Evolutionary conservation across 805 yeast species (phyloP).

Genomic region (Wickerhamomyces chaumierensis): DNA sequence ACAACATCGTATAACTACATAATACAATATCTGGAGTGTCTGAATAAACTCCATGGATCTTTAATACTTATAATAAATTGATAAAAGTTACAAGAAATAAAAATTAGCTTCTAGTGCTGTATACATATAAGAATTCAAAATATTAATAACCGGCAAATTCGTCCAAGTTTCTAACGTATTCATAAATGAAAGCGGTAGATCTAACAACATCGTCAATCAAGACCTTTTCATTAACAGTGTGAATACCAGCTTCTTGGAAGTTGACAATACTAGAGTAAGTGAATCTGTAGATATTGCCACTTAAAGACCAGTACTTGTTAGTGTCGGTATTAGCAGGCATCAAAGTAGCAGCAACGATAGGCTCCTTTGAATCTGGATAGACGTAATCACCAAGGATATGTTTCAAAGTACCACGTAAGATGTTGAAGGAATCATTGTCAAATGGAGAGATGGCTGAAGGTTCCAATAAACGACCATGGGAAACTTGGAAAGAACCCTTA

Average conservation of each 20-base stretch:
- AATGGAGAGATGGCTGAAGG: constrained; percentile 45
- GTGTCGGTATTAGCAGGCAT: constrained; percentile 71
- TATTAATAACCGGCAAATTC: constrained; percentile 1
- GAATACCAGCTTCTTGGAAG: constrained; percentile 26
- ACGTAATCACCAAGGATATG: constrained; percentile 44
- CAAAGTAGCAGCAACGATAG: constrained; percentile 40
- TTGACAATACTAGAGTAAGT: background rate
- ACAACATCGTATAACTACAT: too few species aligned
- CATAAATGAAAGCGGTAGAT: constrained; percentile 37
- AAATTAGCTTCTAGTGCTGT: too few species aligned
- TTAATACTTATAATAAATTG: too few species aligned
- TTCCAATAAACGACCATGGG: constrained; percentile 22
- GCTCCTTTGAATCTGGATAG: background rate
- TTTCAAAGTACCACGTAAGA: constrained; percentile 48
- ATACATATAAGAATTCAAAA: background rate
- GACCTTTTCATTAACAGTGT: constrained; percentile 47
- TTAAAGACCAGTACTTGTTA: constrained; percentile 48
- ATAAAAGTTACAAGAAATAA: too few species aligned
- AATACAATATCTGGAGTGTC: too few species aligned
- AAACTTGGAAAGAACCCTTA: constrained; percentile 31
- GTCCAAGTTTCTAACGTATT: constrained; percentile 34
- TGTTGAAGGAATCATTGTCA: constrained; percentile 35
- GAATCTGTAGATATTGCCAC: constrained; percentile 48
- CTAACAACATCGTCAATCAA: constrained; percentile 42
- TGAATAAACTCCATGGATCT: too few species aligned